phyloP scores from a whole-genome alignment of 352 stramenopile genomes.

The Phytophthora pinifolia region DNA sequence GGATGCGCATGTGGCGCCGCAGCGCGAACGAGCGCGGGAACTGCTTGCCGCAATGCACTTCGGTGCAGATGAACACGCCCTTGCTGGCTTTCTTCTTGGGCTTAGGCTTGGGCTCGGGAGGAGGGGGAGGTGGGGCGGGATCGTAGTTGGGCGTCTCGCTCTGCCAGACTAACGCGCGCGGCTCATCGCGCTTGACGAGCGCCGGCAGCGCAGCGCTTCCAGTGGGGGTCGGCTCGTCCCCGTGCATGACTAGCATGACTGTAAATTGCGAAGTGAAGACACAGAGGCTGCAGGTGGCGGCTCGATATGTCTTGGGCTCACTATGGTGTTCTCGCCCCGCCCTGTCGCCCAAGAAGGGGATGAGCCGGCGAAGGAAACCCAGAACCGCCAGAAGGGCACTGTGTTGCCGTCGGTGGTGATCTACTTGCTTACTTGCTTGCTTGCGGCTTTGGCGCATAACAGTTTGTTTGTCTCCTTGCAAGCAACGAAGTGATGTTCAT shows the following conservation, averaged over 20 bases:
- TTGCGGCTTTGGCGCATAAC: neutral
- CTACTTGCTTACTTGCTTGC: too few relatives aligned
- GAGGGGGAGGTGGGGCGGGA: neutral
- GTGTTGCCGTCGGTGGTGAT: too few relatives aligned
- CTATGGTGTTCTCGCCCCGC: conserved; percentile 7
- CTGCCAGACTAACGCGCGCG: conserved; percentile 16
- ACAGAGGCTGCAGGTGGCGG: conserved; percentile 8
- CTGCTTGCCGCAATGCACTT: conserved; percentile 82
- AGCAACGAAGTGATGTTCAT: too few relatives aligned
- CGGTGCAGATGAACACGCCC: conserved; percentile 70
- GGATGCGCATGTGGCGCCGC: conserved; percentile 81
- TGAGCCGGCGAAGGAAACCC: too few relatives aligned
- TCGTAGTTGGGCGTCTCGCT: conserved; percentile 6
- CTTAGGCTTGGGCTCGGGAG: conserved; percentile 12
- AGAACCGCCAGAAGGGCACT: too few relatives aligned
- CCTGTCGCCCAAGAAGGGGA: conserved; percentile 20
- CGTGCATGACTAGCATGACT: conserved; percentile 35
- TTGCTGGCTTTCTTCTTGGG: conserved; percentile 49
- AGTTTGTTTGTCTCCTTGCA: neutral
- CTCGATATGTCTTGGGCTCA: conserved; percentile 10
- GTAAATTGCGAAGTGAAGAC: conserved; percentile 42
- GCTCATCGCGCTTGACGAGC: conserved; percentile 23
- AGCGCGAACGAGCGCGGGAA: conserved; percentile 86
- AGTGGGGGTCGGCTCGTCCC: conserved; percentile 6
- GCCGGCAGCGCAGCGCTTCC: conserved; percentile 12